Evolutionary conservation across 148 eudicot genomes (phyloP).

Genomic region (Cornus florida): DNA sequence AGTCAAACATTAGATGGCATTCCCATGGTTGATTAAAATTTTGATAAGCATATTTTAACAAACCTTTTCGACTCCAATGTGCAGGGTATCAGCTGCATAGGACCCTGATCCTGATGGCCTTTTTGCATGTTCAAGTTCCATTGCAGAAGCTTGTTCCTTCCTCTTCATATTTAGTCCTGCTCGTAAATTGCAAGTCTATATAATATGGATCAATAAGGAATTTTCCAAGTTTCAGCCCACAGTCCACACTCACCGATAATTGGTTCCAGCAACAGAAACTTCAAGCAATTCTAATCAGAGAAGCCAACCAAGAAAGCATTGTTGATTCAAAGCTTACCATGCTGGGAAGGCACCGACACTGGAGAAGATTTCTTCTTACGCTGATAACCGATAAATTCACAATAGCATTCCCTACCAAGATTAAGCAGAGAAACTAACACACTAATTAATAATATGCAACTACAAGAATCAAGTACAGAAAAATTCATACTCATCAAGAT

Average conservation of each 20-base stretch:
- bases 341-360: conserved; percentile 15
- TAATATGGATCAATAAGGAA: neutral
- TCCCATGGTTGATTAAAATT: neutral
- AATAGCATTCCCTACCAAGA: conserved; percentile 51
- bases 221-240: neutral
- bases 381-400: conserved; percentile 58
- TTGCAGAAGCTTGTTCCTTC: conserved; percentile 25
- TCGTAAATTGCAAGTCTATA: neutral
- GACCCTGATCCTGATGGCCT: conserved; percentile 15
- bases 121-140: conserved; percentile 32
- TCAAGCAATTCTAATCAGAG: neutral
- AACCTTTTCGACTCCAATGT: conserved; percentile 32
- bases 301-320: neutral
- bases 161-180: conserved; percentile 24
- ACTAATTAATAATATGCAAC: neutral
- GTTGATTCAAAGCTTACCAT: conserved; percentile 13
- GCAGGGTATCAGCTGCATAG: conserved; percentile 11
- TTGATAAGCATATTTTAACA: neutral
- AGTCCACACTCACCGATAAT: neutral
- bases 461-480: neutral
- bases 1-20: neutral
- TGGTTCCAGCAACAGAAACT: neutral
- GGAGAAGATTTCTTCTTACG: conserved; percentile 22
- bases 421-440: neutral
- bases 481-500: neutral